A percentile compares a stretch with the other conserved stretches of the same genome.
Evolutionary conservation across 495 filamentous ascomycete genomes (phyloP).

Genomic region (Daldinia vernicosa): DNA sequence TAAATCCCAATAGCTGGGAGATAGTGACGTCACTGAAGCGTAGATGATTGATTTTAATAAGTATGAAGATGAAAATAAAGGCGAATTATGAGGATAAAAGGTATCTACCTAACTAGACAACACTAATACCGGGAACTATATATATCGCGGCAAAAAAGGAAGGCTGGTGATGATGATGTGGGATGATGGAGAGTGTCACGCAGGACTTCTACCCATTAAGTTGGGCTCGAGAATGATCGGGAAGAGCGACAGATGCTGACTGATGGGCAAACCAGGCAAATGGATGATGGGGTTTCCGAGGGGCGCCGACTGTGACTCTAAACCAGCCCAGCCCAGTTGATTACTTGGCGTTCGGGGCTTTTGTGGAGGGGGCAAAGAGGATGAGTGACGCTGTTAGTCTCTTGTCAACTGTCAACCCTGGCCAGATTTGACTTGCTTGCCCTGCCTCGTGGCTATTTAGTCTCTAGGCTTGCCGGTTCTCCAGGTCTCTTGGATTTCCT

Average conservation of each 20-base stretch:
- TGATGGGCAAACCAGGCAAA: constrained; percentile 21
- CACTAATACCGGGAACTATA: constrained; percentile 18
- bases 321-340: constrained; percentile 23
- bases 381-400: constrained; percentile 15
- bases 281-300: constrained; percentile 25
- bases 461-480: constrained; percentile 27
- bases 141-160: constrained; percentile 29
- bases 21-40: constrained; percentile 40
- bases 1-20: constrained; percentile 14
- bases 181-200: constrained; percentile 42
- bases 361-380: constrained; percentile 33
- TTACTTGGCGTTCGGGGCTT: constrained; percentile 40
- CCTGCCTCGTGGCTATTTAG: constrained; percentile 36
- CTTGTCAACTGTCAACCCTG: too few relatives aligned
- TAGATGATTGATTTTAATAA: constrained; percentile 6
- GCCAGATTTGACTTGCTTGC: too few relatives aligned
- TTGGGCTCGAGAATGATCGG: constrained; percentile 30
- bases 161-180: constrained; percentile 40
- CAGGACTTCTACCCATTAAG: constrained; percentile 25
- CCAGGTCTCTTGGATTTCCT: constrained; percentile 22
- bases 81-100: constrained; percentile 11
- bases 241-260: constrained; percentile 29
- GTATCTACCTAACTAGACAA: not conserved
- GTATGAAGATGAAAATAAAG: not conserved
- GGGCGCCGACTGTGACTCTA: constrained; percentile 42